Evolutionary conservation across 1,284 basidiomycete species (phyloP).

Genomic region (Farysia itapuensis): DNA sequence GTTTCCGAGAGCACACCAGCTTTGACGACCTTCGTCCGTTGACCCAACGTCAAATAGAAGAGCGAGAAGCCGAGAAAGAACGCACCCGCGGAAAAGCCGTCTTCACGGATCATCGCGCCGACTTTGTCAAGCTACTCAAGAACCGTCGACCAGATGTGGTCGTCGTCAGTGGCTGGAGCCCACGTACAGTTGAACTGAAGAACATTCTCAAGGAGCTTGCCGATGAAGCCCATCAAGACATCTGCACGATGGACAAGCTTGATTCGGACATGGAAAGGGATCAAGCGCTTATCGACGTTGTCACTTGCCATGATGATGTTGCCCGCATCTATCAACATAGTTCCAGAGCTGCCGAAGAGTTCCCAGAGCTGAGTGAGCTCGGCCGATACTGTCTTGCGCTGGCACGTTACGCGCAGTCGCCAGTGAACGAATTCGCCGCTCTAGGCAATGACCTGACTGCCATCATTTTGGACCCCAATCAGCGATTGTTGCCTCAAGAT

Average conservation of each 20-base stretch:
- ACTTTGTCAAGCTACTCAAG: constrained; percentile 79
- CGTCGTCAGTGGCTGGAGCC: constrained; percentile 74
- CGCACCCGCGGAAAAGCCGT: constrained; percentile 67
- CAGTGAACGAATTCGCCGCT: constrained; percentile 65
- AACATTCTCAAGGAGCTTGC: constrained; percentile 67
- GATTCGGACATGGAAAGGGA: constrained; percentile 22
- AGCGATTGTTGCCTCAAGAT: constrained; percentile 75
- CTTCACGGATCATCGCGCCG: constrained; percentile 59
- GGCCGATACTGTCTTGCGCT: constrained; percentile 94
- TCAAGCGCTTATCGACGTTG: constrained; percentile 63
- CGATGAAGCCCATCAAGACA: constrained; percentile 62
- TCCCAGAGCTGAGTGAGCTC: constrained; percentile 74
- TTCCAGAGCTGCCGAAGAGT: constrained; percentile 80
- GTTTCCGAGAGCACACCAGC: constrained; percentile 81
- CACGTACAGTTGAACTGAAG: constrained; percentile 74
- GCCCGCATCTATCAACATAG: constrained; percentile 93
- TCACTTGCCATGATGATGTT: constrained; percentile 86
- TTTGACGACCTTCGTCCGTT: constrained; percentile 69
- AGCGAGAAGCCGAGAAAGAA: constrained; percentile 26
- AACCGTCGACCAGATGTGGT: constrained; percentile 83
- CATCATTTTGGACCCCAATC: constrained; percentile 70
- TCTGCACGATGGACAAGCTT: constrained; percentile 50
- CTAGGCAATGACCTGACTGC: constrained; percentile 51
- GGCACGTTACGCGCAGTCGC: constrained; percentile 89
- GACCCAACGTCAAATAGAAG: constrained; percentile 63